phyloP scores from a whole-genome alignment of 352 stramenopile species.

The Globisporangium okanoganense region DNA sequence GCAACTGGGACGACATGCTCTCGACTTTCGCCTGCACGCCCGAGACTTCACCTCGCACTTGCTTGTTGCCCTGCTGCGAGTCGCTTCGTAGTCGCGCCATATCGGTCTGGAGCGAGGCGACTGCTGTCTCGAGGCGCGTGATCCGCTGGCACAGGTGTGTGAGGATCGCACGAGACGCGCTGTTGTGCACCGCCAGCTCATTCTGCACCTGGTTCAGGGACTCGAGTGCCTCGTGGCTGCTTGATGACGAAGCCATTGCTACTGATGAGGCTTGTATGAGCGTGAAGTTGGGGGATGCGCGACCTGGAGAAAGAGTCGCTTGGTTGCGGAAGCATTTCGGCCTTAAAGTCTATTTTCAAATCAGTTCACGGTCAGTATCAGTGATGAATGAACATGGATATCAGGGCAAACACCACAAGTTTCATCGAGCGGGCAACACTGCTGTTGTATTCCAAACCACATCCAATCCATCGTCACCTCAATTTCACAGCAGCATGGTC shows the following conservation, averaged over 20 bases:
- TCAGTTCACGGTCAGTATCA: neutral
- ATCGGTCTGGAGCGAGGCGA: slow-evolving; percentile 43
- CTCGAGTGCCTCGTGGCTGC: slow-evolving; percentile 12
- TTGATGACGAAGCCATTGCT: neutral
- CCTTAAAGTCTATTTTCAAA: neutral
- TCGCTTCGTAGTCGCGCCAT: slow-evolving; percentile 35
- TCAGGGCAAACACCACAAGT: neutral
- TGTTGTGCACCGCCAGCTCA: slow-evolving; percentile 46
- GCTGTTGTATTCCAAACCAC: slow-evolving; percentile 5
- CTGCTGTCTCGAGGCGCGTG: slow-evolving; percentile 34
- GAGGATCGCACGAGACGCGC: slow-evolving; percentile 57
- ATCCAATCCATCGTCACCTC: neutral
- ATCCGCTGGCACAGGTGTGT: slow-evolving; percentile 62
- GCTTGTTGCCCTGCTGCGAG: slow-evolving; percentile 32
- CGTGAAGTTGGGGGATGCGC: neutral
- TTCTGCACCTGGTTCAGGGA: slow-evolving; percentile 44
- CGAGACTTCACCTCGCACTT: slow-evolving; percentile 43
- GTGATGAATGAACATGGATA: neutral
- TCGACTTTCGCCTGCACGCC: slow-evolving; percentile 39
- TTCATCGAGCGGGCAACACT: neutral
- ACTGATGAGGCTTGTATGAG: neutral
- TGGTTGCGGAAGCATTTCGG: neutral
- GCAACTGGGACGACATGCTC: slow-evolving; percentile 47
- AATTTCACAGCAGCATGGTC: neutral
- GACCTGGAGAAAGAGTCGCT: neutral